Percentiles rank a stretch among this genome's conserved stretches.
phyloP scores from a whole-genome alignment of 2,329 filamentous ascomycete species.

The Fusarium falciforme region DNA sequence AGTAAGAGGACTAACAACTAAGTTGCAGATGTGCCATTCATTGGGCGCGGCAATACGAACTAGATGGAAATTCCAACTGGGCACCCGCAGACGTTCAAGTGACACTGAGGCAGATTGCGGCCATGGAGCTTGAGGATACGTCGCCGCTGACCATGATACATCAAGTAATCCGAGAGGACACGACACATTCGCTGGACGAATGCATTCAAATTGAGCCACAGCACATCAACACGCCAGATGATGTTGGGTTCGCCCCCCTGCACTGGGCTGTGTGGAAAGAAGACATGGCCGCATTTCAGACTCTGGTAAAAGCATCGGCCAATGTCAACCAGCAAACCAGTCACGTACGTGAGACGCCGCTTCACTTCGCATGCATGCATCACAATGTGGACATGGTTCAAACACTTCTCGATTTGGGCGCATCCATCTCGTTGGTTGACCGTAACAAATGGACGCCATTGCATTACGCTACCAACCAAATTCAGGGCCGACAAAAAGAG shows the following conservation, averaged over 20 bases:
- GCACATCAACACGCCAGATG: neutral
- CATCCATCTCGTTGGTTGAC: neutral
- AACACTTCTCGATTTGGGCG: neutral
- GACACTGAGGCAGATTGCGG: neutral
- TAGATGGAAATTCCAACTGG: fast-evolving
- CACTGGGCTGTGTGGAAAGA: neutral
- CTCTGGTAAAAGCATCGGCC: neutral
- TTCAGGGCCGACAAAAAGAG: neutral
- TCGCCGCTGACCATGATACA: neutral
- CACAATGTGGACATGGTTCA: neutral
- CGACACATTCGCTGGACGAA: neutral
- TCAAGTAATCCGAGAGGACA: neutral
- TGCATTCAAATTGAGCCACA: neutral
- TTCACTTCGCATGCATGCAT: neutral
- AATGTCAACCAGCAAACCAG: neutral
- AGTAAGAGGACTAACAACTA: neutral
- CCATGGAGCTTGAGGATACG: neutral
- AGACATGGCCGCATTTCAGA: neutral
- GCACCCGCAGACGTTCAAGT: neutral
- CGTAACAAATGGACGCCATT: neutral
- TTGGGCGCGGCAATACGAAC: neutral
- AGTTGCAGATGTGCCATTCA: neutral
- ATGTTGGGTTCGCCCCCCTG: neutral
- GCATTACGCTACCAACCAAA: neutral
- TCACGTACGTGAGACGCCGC: neutral